Conservation (phyloP, 805 yeast species). For the Dipodascus albidus region DNA sequence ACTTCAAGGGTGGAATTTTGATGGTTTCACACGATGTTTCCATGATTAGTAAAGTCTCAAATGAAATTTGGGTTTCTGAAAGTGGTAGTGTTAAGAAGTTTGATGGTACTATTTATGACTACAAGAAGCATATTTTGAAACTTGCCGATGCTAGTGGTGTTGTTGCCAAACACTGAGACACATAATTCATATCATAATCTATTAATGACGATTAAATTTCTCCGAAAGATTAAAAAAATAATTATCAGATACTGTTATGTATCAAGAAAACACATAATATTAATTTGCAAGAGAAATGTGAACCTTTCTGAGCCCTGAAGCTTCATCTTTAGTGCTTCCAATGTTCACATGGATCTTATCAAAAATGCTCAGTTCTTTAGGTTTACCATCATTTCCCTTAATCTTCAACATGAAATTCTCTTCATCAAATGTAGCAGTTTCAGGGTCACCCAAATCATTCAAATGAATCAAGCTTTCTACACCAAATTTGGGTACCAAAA, state of each 20-base stretch:
- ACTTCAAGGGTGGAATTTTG: constrained; percentile 88
- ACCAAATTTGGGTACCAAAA: constrained; percentile 90
- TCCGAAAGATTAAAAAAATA: too few relatives aligned
- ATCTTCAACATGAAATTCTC: constrained; percentile 61
- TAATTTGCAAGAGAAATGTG: constrained; percentile 35
- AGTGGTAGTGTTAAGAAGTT: constrained; percentile 67
- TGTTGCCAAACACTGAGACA: constrained; percentile 60
- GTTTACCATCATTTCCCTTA: constrained; percentile 32
- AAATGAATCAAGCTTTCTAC: constrained; percentile 85
- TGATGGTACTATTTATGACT: constrained; percentile 74
- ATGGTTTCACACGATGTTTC: constrained; percentile 98
- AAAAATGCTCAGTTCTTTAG: constrained; percentile 48
- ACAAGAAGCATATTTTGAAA: constrained; percentile 76
- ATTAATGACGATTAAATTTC: too few relatives aligned
- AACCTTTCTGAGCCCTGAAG: constrained; percentile 88
- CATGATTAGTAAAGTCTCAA: constrained; percentile 78
- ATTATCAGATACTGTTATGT: too few relatives aligned
- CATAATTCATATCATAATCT: too few relatives aligned
- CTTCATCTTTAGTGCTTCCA: constrained; percentile 69
- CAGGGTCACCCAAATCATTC: constrained; percentile 59
- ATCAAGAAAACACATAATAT: too few relatives aligned
- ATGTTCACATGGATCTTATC: constrained; percentile 80
- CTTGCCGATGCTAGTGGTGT: constrained; percentile 80
- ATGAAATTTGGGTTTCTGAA: constrained; percentile 94
- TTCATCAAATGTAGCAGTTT: constrained; percentile 56